Evolutionary conservation across 176 grass and related monocot species (phyloP).

Genomic region (Carex pumila): DNA sequence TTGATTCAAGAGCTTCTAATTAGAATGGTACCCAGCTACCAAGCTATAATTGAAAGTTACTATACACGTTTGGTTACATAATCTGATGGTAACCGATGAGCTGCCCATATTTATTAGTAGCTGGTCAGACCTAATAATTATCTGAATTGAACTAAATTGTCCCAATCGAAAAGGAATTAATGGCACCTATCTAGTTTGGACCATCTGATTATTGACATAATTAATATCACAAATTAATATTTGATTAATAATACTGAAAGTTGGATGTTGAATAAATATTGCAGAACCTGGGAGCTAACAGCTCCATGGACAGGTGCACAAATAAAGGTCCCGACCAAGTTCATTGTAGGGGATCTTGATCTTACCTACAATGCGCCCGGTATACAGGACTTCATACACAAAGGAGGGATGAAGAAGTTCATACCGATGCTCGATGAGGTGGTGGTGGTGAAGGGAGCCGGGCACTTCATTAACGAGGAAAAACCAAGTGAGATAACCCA

Average conservation of each 20-base stretch:
- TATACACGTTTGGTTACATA: not conserved
- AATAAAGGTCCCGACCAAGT: slow-evolving; percentile 53
- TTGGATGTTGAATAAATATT: not conserved
- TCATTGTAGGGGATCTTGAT: slow-evolving; percentile 54
- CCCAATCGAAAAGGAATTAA: not conserved
- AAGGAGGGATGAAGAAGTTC: slow-evolving; percentile 51
- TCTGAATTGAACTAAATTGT: not conserved
- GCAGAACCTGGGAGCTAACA: slow-evolving; percentile 57
- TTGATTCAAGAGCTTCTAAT: not conserved
- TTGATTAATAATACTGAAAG: not conserved
- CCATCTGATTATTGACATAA: not conserved
- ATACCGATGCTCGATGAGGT: slow-evolving; percentile 53
- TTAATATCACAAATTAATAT: not conserved
- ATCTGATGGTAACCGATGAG: not conserved
- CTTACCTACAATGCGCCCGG: slow-evolving; percentile 46
- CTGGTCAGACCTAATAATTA: too few relatives aligned
- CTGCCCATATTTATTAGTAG: too few relatives aligned
- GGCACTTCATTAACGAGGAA: slow-evolving; percentile 57
- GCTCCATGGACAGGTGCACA: slow-evolving; percentile 40
- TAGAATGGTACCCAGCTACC: not conserved
- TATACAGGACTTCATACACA: slow-evolving; percentile 47
- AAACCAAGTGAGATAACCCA: slow-evolving; percentile 43
- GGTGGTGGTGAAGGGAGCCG: slow-evolving; percentile 44
- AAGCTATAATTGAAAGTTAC: not conserved
- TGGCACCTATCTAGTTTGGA: not conserved